Percentiles rank a stretch among this genome's conserved stretches.
Evolutionary conservation across 2,329 filamentous ascomycete genomes (phyloP).

Genomic region (Botrytis porri): DNA sequence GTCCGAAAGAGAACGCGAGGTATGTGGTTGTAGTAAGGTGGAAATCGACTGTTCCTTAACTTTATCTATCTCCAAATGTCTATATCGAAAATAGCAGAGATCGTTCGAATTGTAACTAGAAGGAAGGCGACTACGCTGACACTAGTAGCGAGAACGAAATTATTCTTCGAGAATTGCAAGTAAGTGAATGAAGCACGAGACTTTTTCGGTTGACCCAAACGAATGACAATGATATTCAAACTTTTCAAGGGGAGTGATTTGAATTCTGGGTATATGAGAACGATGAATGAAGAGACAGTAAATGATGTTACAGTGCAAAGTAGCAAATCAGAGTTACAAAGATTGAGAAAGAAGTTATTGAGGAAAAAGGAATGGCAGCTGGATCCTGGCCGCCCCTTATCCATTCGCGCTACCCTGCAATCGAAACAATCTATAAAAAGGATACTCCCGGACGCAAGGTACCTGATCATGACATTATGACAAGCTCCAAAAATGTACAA

Average conservation of each 20-base stretch:
- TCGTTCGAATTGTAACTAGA: conserved; percentile 23
- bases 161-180: conserved; percentile 12
- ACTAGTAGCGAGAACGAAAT: conserved; percentile 9
- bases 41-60: not conserved
- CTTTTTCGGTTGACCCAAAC: conserved; percentile 29
- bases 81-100: conserved; percentile 27
- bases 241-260: conserved; percentile 17
- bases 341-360: conserved; percentile 8
- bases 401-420: conserved; percentile 32
- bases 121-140: conserved; percentile 10
- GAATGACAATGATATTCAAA: conserved; percentile 32
- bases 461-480: conserved; percentile 18
- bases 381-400: conserved; percentile 28
- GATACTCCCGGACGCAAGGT: conserved; percentile 31
- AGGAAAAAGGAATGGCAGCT: conserved; percentile 17
- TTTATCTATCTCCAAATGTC: conserved; percentile 25
- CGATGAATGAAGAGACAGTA: conserved; percentile 24
- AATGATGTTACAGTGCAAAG: conserved; percentile 17
- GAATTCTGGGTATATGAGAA: conserved; percentile 30
- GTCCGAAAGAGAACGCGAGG: conserved; percentile 33
- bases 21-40: conserved; percentile 17
- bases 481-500: conserved; percentile 29
- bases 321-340: conserved; percentile 6
- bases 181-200: conserved; percentile 15
- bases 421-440: conserved; percentile 36